Conservation (phyloP, 495 filamentous ascomycete species). For the Paragyromitra xinjiangensis region DNA sequence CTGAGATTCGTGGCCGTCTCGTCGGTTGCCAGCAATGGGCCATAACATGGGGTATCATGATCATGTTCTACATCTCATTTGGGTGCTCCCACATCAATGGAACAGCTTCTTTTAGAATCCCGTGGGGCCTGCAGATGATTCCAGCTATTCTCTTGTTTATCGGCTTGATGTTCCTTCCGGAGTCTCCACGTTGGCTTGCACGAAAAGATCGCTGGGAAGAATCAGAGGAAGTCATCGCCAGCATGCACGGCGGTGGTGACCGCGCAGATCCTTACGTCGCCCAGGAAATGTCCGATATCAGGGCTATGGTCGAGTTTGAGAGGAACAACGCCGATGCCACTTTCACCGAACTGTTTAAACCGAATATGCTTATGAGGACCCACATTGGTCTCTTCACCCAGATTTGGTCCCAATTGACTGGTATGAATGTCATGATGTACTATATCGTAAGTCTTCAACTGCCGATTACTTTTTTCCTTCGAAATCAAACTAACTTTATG, state of each 20-base stretch:
- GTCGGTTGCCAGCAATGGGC: slow-evolving; percentile 81
- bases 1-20: slow-evolving; percentile 74
- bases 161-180: slow-evolving; percentile 73
- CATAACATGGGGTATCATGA: slow-evolving; percentile 76
- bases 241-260: slow-evolving; percentile 73
- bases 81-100: slow-evolving; percentile 73
- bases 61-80: slow-evolving; percentile 85
- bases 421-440: slow-evolving; percentile 88
- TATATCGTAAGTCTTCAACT: slow-evolving; percentile 60
- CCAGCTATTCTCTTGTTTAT: slow-evolving; percentile 72
- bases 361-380: slow-evolving; percentile 57
- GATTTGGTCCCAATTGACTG: slow-evolving; percentile 84
- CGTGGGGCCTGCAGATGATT: slow-evolving; percentile 81
- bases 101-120: slow-evolving; percentile 71
- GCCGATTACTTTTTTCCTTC: not conserved
- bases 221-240: slow-evolving; percentile 67
- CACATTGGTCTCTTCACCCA: slow-evolving; percentile 79
- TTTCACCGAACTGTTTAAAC: slow-evolving; percentile 74
- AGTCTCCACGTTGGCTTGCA: slow-evolving; percentile 81
- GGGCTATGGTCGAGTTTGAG: slow-evolving; percentile 75
- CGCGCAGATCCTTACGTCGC: slow-evolving; percentile 68
- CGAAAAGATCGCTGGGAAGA: slow-evolving; percentile 80
- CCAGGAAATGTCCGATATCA: slow-evolving; percentile 75
- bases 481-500: slow-evolving; percentile 7
- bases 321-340: slow-evolving; percentile 69